Base-by-base conservation (phyloP, 306 rosid genomes). In the Rubus parviflorus region DNA sequence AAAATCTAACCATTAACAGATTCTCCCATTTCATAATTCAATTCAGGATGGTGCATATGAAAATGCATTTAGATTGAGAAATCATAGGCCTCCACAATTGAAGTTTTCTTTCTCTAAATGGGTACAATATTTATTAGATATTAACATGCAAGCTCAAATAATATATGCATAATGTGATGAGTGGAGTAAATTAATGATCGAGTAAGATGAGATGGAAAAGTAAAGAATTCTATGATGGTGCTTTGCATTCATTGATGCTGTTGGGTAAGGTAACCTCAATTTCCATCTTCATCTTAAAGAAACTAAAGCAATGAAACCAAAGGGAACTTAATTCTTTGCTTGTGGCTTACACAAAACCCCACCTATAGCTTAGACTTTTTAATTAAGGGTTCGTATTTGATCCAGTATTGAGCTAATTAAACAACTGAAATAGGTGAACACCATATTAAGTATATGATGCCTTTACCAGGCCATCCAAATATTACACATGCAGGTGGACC, bases 241-340 rank as follows among this genome's bases (percentile, higher is more conserved):
- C 60, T 66, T 42, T 57, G 15, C 68, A 42, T 43, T 73, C 42
- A 73, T 73, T 14, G 42, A 56, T 56, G 77, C 67, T 72, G 76
- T 73, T 73, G 68, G 67, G 43, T 56, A 3, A 73, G 77, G 77
- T 15, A 42, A 41, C 67, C 67, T 73, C 77, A 57, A 23, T n/a
- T 40, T 43, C 42, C n/a, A 7, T 22, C 77, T 57, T 73, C 68
- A 42, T 57, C 17, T 20, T 4, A 25, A 73, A 73, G 68, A 42
- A 57, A 56, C 41, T 9, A n/a, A 47, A 25, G 6, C 30, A 38
- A 56, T 48, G 66, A 42, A 56, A 15, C 14, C 13, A 73, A 56
- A 11, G 66, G 20, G 42, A 71, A 23, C 11, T 71, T 70, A 30
- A 63, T 63, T 40, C 56, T 22, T 40, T 73, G 23, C 77, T 57